Conservation (phyloP, 345 rosid species). For the Carallia brachiata region DNA sequence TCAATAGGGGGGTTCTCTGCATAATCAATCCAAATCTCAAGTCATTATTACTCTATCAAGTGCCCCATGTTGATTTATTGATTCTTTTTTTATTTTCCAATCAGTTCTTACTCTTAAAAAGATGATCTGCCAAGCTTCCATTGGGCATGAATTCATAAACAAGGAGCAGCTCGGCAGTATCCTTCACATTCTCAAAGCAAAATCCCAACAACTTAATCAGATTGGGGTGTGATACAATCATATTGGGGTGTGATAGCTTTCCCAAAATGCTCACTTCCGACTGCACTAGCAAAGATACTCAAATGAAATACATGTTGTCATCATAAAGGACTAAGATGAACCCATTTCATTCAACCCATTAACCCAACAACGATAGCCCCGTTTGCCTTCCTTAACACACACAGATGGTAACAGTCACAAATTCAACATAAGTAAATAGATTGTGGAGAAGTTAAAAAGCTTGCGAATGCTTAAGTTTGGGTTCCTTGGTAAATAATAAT, state of each 20-base stretch:
- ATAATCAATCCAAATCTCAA: conserved; percentile 11
- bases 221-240: conserved; percentile 77
- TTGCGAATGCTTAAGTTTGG: too few species aligned
- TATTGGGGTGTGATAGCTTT: conserved; percentile 72
- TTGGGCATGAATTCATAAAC: conserved; percentile 77
- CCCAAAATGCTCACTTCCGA: conserved; percentile 76
- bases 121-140: conserved; percentile 79
- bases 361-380: too few species aligned
- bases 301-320: conserved; percentile 1
- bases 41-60: neutral
- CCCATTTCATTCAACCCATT: too few species aligned
- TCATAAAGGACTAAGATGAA: neutral
- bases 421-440: too few species aligned
- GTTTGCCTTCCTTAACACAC: too few species aligned
- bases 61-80: neutral
- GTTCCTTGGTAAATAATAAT: too few species aligned
- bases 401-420: too few species aligned
- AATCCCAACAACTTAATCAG: conserved; percentile 70
- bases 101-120: conserved; percentile 62
- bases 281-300: conserved; percentile 39
- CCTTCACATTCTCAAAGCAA: conserved; percentile 56
- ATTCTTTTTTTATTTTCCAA: neutral
- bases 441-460: neutral
- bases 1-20: conserved; percentile 47
- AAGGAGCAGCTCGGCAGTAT: conserved; percentile 51